Evolutionary conservation across 345 rosid species (phyloP).

Genomic region (Corymbia maculata): DNA sequence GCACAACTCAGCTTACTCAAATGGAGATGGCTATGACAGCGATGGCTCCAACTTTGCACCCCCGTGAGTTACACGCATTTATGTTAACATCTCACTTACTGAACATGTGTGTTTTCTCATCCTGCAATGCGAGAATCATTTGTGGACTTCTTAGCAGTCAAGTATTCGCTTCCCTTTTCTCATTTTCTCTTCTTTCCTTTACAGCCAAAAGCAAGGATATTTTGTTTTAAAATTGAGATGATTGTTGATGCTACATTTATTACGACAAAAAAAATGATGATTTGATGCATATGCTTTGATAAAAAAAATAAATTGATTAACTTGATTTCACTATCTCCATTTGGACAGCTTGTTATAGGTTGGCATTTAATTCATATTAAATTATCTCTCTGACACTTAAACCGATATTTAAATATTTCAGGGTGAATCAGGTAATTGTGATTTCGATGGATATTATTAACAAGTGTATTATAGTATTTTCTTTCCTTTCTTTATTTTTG

Average conservation of each 20-base stretch:
- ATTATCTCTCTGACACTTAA: not conserved
- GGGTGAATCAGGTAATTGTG: not conserved
- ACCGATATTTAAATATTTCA: not conserved
- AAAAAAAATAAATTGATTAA: not conserved
- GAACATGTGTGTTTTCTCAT: not conserved
- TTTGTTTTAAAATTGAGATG: not conserved
- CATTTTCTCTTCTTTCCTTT: not conserved
- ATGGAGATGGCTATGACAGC: slow-evolving; percentile 69
- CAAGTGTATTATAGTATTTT: not conserved
- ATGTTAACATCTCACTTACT: not conserved
- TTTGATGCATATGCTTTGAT: not conserved
- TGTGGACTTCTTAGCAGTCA: not conserved
- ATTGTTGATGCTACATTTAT: not conserved
- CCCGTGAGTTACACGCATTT: slow-evolving; percentile 20
- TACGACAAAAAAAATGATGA: not conserved
- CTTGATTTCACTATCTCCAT: not conserved
- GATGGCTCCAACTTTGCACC: slow-evolving; percentile 61
- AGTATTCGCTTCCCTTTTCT: not conserved
- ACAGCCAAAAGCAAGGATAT: not conserved
- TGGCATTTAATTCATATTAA: not conserved
- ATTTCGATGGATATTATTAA: not conserved
- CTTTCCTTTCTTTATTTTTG: not conserved
- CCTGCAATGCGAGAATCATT: not conserved
- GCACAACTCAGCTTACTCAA: slow-evolving; percentile 29
- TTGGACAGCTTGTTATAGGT: not conserved